Base-by-base conservation (phyloP, 306 rosid genomes). In the Quercus mongolica region DNA sequence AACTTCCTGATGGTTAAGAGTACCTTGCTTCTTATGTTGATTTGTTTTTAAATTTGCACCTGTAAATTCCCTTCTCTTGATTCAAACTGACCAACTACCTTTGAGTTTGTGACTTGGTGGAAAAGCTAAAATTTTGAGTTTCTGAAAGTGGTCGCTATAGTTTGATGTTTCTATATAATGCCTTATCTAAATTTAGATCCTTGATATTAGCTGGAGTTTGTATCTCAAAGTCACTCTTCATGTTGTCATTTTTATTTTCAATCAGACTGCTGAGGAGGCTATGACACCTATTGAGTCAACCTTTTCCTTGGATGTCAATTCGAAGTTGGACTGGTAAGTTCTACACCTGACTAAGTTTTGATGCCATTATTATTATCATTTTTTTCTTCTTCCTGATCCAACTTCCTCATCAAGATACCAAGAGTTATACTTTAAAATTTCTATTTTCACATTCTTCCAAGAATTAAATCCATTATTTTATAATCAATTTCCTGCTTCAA, bases 261-360 rank as follows among this genome's bases (percentile, higher is more conserved):
- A 78, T 73, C 87, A 94, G 98, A 94, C 92, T 62, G 98, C 98
- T 71, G 97, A 91, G 85, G 97, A 88, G 86, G 98, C 98, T 38
- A 94, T 92, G 98, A 94, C 97, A 21, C 98, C 98, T 71, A 94
- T 94, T 81, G 98, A 94, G 76, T 94, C 98, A 44, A 91, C 98
- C 61, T 94, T 94, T 81, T 94, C 98, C 62, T 85, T 94, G 86
- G 93, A 92, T 85, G 97, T 94, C 26, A 89, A 92, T 82, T 94
- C 98, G 63, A 94, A 92, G 81, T 79, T 94, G 91, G 97, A 94
- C 86, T 94, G 97, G 98, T 94, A 75, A 91, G 91, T 82, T 78
- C 72, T 56, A 56, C 57, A 3, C 25, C 52, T n/a, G 72, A 7
- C 25, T 68, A 19, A 33, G 13, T 33, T 68, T 7, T 68, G 26